A percentile compares a stretch with the other conserved stretches of the same genome.
phyloP scores from a whole-genome alignment of 352 stramenopile genomes.

The Globisporangium barbulae region DNA sequence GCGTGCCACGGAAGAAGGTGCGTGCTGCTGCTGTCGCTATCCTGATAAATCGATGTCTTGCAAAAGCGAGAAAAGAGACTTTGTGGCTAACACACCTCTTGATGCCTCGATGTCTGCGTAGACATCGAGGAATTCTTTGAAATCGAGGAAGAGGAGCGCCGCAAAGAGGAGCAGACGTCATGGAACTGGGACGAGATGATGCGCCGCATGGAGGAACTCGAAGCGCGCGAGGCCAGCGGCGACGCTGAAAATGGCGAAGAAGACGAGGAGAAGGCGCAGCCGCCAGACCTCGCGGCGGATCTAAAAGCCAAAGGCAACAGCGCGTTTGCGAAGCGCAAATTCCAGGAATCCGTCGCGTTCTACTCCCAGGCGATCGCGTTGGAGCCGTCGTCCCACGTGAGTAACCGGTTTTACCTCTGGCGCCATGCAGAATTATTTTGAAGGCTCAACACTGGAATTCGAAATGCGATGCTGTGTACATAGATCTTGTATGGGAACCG shows the following conservation, averaged over 20 bases:
- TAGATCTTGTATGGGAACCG: conserved; percentile 86
- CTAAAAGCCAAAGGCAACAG: conserved; percentile 79
- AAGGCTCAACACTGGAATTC: no score
- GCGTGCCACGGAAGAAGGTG: conserved; percentile 61
- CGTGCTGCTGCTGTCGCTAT: not conserved
- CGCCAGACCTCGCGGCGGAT: conserved; percentile 22
- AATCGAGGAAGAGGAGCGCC: conserved; percentile 69
- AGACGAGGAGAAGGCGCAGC: conserved; percentile 24
- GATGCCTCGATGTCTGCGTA: conserved; percentile 13
- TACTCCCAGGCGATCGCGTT: conserved; percentile 89
- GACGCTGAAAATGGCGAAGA: conserved; percentile 27
- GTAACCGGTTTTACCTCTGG: conserved; percentile 5
- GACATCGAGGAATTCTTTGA: conserved; percentile 84
- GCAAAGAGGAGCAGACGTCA: conserved; percentile 45
- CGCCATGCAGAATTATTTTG: not conserved
- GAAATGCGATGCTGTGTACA: not conserved
- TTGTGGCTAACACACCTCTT: not conserved
- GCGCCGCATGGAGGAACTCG: conserved; percentile 82
- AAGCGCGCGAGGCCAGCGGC: conserved; percentile 53
- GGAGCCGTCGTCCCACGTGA: conserved; percentile 67
- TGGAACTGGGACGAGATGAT: conserved; percentile 88
- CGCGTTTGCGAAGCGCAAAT: conserved; percentile 71
- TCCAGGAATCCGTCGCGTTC: conserved; percentile 70
- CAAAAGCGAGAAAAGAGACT: not conserved
- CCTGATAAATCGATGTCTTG: not conserved